Conservation (phyloP, 805 yeast genomes). For the Scheffersomyces lignosus region DNA sequence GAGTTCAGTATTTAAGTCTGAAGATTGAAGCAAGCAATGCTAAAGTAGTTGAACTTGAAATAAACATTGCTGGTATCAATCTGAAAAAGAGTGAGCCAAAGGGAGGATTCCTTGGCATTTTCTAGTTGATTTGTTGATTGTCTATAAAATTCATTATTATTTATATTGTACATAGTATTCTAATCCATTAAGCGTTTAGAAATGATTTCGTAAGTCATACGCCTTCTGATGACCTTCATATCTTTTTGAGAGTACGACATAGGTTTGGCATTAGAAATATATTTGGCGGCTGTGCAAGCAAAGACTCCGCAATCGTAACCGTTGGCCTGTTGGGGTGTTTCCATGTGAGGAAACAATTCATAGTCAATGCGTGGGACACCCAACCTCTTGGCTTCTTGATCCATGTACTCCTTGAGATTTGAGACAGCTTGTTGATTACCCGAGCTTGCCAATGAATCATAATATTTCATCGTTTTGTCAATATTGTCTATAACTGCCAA, state of each 20-base stretch:
- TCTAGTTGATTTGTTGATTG: constrained; percentile 1
- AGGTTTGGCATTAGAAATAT: constrained; percentile 50
- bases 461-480: constrained; percentile 59
- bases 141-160: background rate
- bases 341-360: constrained; percentile 21
- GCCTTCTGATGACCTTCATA: constrained; percentile 63
- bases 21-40: constrained; percentile 65
- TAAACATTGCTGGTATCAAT: constrained; percentile 21
- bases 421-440: constrained; percentile 45
- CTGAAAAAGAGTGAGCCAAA: constrained; percentile 1
- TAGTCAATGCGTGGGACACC: constrained; percentile 20
- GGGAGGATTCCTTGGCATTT: constrained; percentile 11
- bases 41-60: constrained; percentile 34
- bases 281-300: constrained; percentile 74
- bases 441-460: constrained; percentile 67
- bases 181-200: constrained; percentile 28
- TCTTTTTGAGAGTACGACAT: constrained; percentile 64
- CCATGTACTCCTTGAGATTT: constrained; percentile 60
- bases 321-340: constrained; percentile 80
- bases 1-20: constrained; percentile 65
- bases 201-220: constrained; percentile 65
- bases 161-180: constrained; percentile 2
- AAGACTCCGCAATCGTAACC: constrained; percentile 97
- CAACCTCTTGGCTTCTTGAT: constrained; percentile 61
- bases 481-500: constrained; percentile 72